A percentile compares a stretch with the other conserved stretches of the same genome.
Conservation (phyloP, 1,139 yeast species). For the Suzukiozyma palmioleophila region DNA sequence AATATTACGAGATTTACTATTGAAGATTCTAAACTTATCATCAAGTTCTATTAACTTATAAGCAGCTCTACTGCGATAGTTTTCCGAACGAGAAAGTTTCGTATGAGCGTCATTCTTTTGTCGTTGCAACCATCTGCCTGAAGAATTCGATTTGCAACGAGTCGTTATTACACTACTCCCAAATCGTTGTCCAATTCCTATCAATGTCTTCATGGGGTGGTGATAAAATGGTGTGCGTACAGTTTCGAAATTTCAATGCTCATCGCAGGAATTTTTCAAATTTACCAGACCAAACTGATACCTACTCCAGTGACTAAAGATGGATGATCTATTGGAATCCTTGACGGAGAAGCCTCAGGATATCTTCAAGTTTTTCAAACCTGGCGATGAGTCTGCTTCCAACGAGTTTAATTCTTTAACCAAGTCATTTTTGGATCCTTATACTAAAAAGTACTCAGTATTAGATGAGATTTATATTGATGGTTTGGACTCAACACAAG, state of each 20-base stretch:
- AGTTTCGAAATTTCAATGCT: not conserved
- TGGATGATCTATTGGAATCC: constrained; percentile 12
- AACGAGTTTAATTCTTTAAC: constrained; percentile 35
- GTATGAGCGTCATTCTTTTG: constrained; percentile 63
- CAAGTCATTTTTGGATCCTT: constrained; percentile 60
- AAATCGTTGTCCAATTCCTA: not conserved
- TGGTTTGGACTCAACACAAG: constrained; percentile 86
- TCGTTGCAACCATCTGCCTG: constrained; percentile 70
- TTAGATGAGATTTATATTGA: constrained; percentile 80
- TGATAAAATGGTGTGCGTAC: not conserved
- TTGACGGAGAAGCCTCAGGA: constrained; percentile 23
- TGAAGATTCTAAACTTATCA: constrained; percentile 56
- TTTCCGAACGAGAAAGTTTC: constrained; percentile 57
- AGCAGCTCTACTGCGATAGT: constrained; percentile 84
- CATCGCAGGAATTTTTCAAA: constrained; percentile 4
- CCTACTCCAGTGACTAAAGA: constrained; percentile 7
- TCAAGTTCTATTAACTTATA: constrained; percentile 75
- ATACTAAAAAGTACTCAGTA: constrained; percentile 58
- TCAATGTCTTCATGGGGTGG: not conserved
- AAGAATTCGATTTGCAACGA: constrained; percentile 38
- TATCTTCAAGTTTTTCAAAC: constrained; percentile 19
- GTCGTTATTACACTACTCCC: not conserved
- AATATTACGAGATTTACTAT: constrained; percentile 46
- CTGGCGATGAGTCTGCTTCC: constrained; percentile 8
- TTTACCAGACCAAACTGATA: not conserved